phyloP scores from a whole-genome alignment of 495 filamentous ascomycete species.

The Aspergillus affinis region DNA sequence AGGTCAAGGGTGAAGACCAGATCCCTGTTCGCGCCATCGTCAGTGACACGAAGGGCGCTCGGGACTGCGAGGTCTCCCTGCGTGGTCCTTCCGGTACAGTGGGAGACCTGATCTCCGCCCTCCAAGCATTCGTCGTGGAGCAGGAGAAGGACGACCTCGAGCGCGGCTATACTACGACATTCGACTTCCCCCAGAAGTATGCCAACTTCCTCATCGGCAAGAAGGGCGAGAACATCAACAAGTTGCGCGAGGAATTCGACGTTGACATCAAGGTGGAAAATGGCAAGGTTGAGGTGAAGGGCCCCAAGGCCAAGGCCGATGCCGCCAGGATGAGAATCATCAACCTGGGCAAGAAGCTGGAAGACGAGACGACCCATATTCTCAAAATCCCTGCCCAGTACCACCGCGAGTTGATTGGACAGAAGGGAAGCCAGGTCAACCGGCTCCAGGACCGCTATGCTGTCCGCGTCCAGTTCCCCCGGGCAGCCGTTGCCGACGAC shows the following conservation, averaged over 20 bases:
- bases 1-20: constrained; percentile 58
- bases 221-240: constrained; percentile 88
- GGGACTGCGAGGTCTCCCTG: constrained; percentile 56
- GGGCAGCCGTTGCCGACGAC: constrained; percentile 63
- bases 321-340: constrained; percentile 75
- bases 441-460: constrained; percentile 79
- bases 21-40: constrained; percentile 72
- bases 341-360: constrained; percentile 71
- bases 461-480: constrained; percentile 92
- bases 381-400: constrained; percentile 87
- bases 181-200: constrained; percentile 92
- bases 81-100: constrained; percentile 74
- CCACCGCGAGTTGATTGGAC: constrained; percentile 73
- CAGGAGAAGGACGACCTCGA: constrained; percentile 87
- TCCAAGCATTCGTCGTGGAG: constrained; percentile 73
- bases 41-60: constrained; percentile 39
- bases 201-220: constrained; percentile 92
- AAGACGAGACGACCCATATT: constrained; percentile 81
- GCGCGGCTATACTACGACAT: constrained; percentile 76
- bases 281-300: constrained; percentile 69
- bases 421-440: constrained; percentile 64
- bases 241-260: constrained; percentile 93
- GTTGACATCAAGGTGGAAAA: constrained; percentile 90
- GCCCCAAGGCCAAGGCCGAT: constrained; percentile 78
- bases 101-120: constrained; percentile 64